Evolutionary conservation across 495 filamentous ascomycete genomes (phyloP), one percentile per base, ranked within the genome.

Genomic region (Hypoxylon perforatum): DNA sequence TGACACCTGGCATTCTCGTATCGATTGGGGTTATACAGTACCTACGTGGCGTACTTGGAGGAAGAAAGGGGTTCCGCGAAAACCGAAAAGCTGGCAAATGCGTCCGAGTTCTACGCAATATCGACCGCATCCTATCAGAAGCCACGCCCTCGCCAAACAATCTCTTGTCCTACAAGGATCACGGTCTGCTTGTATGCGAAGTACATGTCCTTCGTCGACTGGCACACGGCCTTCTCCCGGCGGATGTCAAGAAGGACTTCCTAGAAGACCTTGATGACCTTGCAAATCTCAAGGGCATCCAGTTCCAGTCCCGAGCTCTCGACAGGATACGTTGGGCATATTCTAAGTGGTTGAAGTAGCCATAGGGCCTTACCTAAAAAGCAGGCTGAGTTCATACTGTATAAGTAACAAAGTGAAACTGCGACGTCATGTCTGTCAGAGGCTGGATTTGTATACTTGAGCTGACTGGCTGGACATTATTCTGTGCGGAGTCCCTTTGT

Each of bases 1-100:
- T 99, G 38, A 97, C 95, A 0, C 95, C 95, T 10, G 93, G 95
- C 2, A 82, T 97, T 12, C 77, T 99, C 46, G 92, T 97, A 8
- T 90, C 89, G 4, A 86, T 96, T 51, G 87, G 90, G n/a, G 76
- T 85, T 8, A 77, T 89, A 17, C 87, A 89, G 55, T 97, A 94
- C 84, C 72, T 95, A 3, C 81, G 82, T 23, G 82, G 87, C 12
- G 63, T 87, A 7, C 83, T 96, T 42, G 87, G 89, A 49, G 89
- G 79, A 59, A 84, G 91, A 45, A 86, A 80, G 71, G 89, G 92
- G n/a, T 61, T 88, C 62, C 83, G 80, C 60, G 77, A 80, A 54
- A 85, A 86, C 54, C 81, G 81, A 39, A 82, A 84, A 53, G 85
- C 88, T 7, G 84, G 89, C 12, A 84, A 90, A 69, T 85, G 91